Evolutionary conservation across 768 basidiomycete species (phyloP), one percentile per base, ranked within the genome.

Genomic region (Butyriboletus loyo): DNA sequence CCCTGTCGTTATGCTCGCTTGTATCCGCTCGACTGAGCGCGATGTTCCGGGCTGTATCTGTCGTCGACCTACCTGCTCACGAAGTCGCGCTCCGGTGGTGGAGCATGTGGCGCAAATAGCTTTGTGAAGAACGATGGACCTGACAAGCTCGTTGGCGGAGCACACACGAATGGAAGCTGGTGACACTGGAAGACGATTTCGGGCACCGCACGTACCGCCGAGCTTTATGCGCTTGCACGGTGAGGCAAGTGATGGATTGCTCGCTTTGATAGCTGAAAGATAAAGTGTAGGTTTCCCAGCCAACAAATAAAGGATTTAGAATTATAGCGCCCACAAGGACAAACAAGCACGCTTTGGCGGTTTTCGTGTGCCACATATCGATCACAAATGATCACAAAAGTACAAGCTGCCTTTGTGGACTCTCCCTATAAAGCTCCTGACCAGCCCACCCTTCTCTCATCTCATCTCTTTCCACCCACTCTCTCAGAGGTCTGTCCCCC

Each of bases 271-370:
- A n/a, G 21, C 45, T 47, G 45, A 53, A 53, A 42, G 39, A 30
- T 22, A 22, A 34, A 19, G 50, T 35, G 47, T 50, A 21, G 42
- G 54, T 61, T 68, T 65, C 56, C 54, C 60, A 64, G 60, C 59
- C 59, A 50, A 65, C 65, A 60, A 73, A 71, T 56, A 65, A 69
- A 64, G 53, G 54, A 54, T 49, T 50, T 52, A 21, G 52, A 52
- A 52, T 63, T 58, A 35, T 35, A 48, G 71, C 72, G 61, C 73
- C 75, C 73, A 75, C 74, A 75, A 70, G 73, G 70, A 72, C 75
- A 75, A 75, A 76, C 75, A 75, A 75, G 50, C 47, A 66, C 61
- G 65, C 67, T 70, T 64, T 71, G 55, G 69, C 72, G 32, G 52
- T 43, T 58, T 52, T 42, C 21, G 42, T 44, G 49, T 50, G 58